phyloP scores from a whole-genome alignment of 371 early-diverging fungal species.

The Apophysomyces trapeziformis region DNA sequence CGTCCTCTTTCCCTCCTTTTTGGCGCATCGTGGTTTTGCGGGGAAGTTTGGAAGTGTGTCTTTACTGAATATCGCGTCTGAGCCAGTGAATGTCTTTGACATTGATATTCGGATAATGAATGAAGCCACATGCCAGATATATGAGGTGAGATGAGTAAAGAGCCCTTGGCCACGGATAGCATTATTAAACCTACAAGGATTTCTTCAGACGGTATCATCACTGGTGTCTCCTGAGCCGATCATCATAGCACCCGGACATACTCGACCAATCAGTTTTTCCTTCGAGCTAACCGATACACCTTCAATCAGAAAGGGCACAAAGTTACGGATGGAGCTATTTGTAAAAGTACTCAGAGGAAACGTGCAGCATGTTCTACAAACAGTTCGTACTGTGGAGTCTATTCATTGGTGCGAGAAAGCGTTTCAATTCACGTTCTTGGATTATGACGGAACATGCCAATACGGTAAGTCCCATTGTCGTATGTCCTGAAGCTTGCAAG shows the following conservation, averaged over 20 bases:
- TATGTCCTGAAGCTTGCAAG: no score
- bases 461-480: conserved; percentile 41
- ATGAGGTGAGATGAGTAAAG: background rate
- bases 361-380: background rate
- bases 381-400: background rate
- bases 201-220: background rate
- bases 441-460: conserved; percentile 68
- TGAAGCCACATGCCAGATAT: background rate
- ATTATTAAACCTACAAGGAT: background rate
- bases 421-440: conserved; percentile 57
- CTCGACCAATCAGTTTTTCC: conserved; percentile 20
- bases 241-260: conserved; percentile 19
- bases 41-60: conserved; percentile 25
- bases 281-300: conserved; percentile 2
- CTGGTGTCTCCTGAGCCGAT: background rate
- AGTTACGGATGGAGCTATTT: background rate
- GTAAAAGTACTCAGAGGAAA: background rate
- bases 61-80: conserved; percentile 19
- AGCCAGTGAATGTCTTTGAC: background rate
- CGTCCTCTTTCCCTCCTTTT: conserved; percentile 27
- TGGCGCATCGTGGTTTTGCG: conserved; percentile 25
- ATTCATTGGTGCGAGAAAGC: conserved; percentile 20
- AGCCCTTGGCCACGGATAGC: background rate
- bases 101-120: background rate
- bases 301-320: background rate